Base-by-base conservation (phyloP, 768 basidiomycete species). In the Galerina marginata region DNA sequence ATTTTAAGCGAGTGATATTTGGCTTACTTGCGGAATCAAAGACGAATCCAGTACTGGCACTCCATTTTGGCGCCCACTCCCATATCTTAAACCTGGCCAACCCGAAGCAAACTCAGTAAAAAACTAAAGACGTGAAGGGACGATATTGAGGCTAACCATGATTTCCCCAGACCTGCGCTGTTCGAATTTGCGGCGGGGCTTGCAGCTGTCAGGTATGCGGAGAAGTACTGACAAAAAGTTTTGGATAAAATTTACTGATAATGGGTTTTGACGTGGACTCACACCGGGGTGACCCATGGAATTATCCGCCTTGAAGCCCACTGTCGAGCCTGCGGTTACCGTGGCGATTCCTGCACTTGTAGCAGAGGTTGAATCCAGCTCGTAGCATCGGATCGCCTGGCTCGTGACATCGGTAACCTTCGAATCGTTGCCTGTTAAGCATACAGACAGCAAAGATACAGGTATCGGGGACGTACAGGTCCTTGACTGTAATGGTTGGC, bases 91-190 rank as follows among this genome's bases (percentile, higher is more conserved):
- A 80, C 72, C 70, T 73, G 23, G 7, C 29, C 29, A 4, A 33
- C 29, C 29, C 29, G 47, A 14, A 29, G 16, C 16, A 26, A 23
- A 7, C n/a, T 12, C 9, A 9, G 25, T 7, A 42, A 20, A 6
- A 20, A 15, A 47, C 47, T 29, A 59, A 15, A 26, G 6, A 20
- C 20, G 9, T 23, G 39, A 25, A 14, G 40, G 16, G 38, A 26
- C 11, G 26, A 37, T n/a, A 9, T 45, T 10, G 49, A 23, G 9
- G 5, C 45, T 15, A 48, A 72, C 75, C 79, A 81, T 14, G 76
- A 79, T 58, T 71, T 74, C n/a, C 75, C 77, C 7, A 75, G 70
- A 7, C 78, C 81, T n/a, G 79, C 81, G 33, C 59, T 67, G 56
- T 71, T 71, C 43, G 74, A 76, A 58, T 76, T 75, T 47, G 74